phyloP scores from a whole-genome alignment of 192 early-diverging fungal genomes.

The Umbelopsis sp. region DNA sequence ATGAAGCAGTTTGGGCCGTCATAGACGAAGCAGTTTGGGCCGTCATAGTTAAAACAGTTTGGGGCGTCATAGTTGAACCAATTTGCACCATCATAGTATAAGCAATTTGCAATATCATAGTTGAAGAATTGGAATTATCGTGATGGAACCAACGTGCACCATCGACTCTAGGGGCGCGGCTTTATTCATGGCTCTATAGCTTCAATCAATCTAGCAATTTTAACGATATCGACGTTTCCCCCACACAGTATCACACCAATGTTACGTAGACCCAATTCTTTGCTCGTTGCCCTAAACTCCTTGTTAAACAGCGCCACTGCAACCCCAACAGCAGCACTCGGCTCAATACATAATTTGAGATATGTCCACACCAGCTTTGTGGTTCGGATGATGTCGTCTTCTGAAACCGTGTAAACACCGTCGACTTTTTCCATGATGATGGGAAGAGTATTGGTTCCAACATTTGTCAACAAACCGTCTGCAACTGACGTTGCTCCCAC shows the following conservation, averaged over 20 bases:
- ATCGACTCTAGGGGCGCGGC: no score
- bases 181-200: slow-evolving; percentile 1
- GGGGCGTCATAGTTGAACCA: no score
- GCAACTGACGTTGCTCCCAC: slow-evolving; percentile 42
- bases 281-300: slow-evolving; percentile 28
- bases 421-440: slow-evolving; percentile 54
- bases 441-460: slow-evolving; percentile 49
- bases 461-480: slow-evolving; percentile 53
- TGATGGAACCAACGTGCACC: no score
- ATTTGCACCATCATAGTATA: not conserved
- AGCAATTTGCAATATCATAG: not conserved
- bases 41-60: no score
- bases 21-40: no score
- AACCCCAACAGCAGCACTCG: slow-evolving; percentile 51
- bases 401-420: slow-evolving; percentile 53
- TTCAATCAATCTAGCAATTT: slow-evolving; percentile 27
- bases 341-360: slow-evolving; percentile 58
- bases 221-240: slow-evolving; percentile 54
- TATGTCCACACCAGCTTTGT: slow-evolving; percentile 53
- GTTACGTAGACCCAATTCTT: slow-evolving; percentile 36
- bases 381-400: slow-evolving; percentile 52
- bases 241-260: slow-evolving; percentile 56
- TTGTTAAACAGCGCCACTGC: slow-evolving; percentile 54
- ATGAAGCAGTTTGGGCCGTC: no score
- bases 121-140: no score